Conservation (phyloP, 192 early-diverging fungal species). For the Coemansia umbellata region DNA sequence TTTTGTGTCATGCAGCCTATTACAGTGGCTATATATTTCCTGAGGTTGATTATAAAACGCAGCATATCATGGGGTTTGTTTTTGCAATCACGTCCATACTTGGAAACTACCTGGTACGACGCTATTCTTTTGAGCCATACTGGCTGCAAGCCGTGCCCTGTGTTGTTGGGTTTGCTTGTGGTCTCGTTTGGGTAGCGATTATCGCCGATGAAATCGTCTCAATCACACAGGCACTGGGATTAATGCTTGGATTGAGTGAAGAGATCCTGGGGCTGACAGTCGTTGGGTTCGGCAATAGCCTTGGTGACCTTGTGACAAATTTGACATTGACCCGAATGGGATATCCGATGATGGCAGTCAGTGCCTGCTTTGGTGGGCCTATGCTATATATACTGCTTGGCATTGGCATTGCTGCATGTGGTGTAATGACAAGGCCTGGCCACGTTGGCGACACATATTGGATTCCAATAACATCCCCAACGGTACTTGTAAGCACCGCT, state of each 20-base stretch:
- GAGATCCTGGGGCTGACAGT: slow-evolving; percentile 80
- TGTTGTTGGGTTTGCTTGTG: slow-evolving; percentile 71
- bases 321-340: slow-evolving; percentile 87
- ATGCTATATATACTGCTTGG: slow-evolving; percentile 88
- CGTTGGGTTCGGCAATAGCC: slow-evolving; percentile 81
- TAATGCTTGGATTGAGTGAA: slow-evolving; percentile 72
- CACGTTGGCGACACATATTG: slow-evolving; percentile 49
- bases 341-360: slow-evolving; percentile 90
- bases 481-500: slow-evolving; percentile 65
- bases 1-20: slow-evolving; percentile 17
- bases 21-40: neutral
- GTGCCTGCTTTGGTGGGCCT: slow-evolving; percentile 90
- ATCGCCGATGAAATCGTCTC: slow-evolving; percentile 89
- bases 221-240: slow-evolving; percentile 75
- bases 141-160: slow-evolving; percentile 38
- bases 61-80: neutral
- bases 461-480: slow-evolving; percentile 58
- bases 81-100: slow-evolving; percentile 6
- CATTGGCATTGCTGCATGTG: slow-evolving; percentile 72
- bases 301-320: slow-evolving; percentile 92
- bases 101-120: slow-evolving; percentile 13
- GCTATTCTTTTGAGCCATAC: neutral
- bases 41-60: neutral
- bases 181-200: slow-evolving; percentile 82
- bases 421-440: slow-evolving; percentile 48